Evolutionary conservation across 2,329 filamentous ascomycete species (phyloP), one percentile per base, ranked within the genome.

Genomic region (Phialemonium atrogriseum): DNA sequence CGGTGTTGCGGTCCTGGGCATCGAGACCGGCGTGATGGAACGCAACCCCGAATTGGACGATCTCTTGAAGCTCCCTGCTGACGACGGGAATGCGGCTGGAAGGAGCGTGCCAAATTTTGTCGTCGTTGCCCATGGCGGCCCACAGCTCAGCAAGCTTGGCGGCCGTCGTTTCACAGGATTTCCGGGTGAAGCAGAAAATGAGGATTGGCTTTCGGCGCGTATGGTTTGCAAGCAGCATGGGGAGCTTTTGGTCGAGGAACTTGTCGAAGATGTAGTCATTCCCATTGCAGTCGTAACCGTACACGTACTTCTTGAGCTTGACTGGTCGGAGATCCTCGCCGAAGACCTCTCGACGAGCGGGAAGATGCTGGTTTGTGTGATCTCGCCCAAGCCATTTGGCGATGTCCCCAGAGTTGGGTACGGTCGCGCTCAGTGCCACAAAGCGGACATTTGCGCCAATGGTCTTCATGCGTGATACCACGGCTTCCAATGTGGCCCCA

Each of bases 381-480:
- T 77, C 70, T 37, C 68, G 79, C 0, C 85, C 85, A 1, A 94
- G 62, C 86, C 85, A 94, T 2, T 64, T 65, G 5, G 84, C 84
- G 41, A 94, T 79, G 48, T 93, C 85, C 27, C 78, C 66, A 0
- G 83, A 80, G 43, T 93, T 93, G 2, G 85, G 85, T 2, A 93
- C 76, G 0, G 85, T 93, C 3, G 85, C 85, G 50, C 84, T 89
- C 27, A 93, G 57, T 2, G 85, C 84, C 17, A 94, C 61, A 44
- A 93, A 91, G 10, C 85, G 76, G 11, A 91, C 76, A 48, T 80
- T 71, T 1, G 77, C 75, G 10, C 79, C 78, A 27, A 85, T 76
- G 0, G 80, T 80, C 54, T 91, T 91, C 84, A 91, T 93, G 7
- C 85, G 77, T 11, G 84, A 89, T 0, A 93, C 82, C 3, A 93